Percentiles rank a stretch among this genome's conserved stretches.
Conservation (phyloP, 352 stramenopile genomes). For the Blastocystis sp. region DNA sequence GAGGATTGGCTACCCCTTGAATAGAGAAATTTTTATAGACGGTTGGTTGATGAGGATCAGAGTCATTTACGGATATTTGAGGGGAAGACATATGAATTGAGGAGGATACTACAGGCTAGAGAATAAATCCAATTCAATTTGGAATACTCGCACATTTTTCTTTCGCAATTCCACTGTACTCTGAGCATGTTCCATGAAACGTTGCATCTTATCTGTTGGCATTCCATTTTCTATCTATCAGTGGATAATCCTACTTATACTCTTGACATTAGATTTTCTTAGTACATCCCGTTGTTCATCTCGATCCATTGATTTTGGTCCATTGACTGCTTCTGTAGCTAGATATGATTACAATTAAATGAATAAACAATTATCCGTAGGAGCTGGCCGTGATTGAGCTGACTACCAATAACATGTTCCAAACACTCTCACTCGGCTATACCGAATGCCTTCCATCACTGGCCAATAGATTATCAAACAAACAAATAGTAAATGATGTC, state of each 20-base stretch:
- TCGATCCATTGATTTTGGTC: background rate
- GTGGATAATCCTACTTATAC: background rate
- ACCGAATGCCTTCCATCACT: conserved; percentile 1
- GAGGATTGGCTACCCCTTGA: no score
- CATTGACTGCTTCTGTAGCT: background rate
- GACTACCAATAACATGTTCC: background rate
- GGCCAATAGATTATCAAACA: background rate
- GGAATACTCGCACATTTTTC: background rate
- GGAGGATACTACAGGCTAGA: no score
- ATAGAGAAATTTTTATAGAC: no score
- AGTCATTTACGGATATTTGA: no score
- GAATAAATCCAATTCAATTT: background rate
- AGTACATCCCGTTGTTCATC: background rate
- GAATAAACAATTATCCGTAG: background rate
- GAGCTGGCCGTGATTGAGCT: background rate
- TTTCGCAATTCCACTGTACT: conserved; percentile 39
- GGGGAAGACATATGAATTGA: no score
- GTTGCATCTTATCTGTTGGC: conserved; percentile 24
- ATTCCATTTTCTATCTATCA: conserved; percentile 21
- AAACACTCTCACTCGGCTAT: background rate
- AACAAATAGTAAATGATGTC: conserved; percentile 51
- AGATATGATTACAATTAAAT: background rate
- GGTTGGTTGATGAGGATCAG: no score
- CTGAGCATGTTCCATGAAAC: conserved; percentile 56
- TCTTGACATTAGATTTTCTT: background rate